phyloP scores from a whole-genome alignment of 352 stramenopile genomes.

The Phytophthora sp. region DNA sequence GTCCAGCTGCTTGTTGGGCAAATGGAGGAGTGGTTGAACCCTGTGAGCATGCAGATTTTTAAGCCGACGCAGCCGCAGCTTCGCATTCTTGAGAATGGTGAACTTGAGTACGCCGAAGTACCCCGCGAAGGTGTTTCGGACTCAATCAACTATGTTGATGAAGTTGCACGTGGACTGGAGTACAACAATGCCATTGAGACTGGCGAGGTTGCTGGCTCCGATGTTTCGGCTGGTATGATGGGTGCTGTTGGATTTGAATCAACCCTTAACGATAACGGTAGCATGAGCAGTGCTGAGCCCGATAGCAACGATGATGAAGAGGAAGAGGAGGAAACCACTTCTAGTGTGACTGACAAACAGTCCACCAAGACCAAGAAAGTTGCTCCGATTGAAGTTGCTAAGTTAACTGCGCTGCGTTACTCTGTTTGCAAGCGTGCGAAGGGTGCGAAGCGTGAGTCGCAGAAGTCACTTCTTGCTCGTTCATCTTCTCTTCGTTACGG shows the following conservation, averaged over 20 bases:
- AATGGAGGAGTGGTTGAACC: conserved; percentile 62
- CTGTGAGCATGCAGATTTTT: conserved; percentile 69
- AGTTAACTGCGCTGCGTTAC: conserved; percentile 63
- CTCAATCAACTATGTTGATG: conserved; percentile 73
- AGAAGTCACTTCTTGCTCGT: too few relatives aligned
- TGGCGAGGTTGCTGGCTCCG: conserved; percentile 8
- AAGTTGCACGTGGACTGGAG: conserved; percentile 60
- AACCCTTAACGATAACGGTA: conserved; percentile 57
- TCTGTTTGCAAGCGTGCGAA: conserved; percentile 63
- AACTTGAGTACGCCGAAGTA: conserved; percentile 63
- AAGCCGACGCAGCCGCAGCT: conserved; percentile 62
- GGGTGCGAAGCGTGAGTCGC: too few relatives aligned
- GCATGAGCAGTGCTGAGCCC: conserved; percentile 48
- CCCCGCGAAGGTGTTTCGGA: conserved; percentile 53
- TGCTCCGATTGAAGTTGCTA: conserved; percentile 48
- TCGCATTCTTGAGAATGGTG: conserved; percentile 54
- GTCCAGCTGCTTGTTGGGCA: conserved; percentile 71
- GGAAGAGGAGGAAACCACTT: conserved; percentile 19
- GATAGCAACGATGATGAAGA: conserved; percentile 55
- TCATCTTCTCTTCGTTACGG: conserved; percentile 56
- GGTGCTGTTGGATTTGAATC: conserved; percentile 66
- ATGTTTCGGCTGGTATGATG: conserved; percentile 25
- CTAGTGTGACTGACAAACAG: conserved; percentile 21
- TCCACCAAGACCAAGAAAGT: conserved; percentile 27
- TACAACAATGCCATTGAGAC: conserved; percentile 38